Evolutionary conservation across 371 early-diverging fungal genomes (phyloP).

Genomic region (Lichtheimia hyalospora): DNA sequence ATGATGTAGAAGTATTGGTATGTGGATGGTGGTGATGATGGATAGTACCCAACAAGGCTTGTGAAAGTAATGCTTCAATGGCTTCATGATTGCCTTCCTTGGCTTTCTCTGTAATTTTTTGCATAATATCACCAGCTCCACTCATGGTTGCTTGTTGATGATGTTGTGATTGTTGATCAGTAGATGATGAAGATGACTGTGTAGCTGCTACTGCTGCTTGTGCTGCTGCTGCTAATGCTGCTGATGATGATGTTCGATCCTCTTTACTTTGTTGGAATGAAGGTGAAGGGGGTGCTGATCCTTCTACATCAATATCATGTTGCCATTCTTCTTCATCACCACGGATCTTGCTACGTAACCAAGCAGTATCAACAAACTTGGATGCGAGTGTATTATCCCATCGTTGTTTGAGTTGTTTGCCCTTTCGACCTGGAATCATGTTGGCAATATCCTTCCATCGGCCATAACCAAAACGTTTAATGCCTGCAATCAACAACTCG

Average conservation of each 20-base stretch:
- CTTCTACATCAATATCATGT: slow-evolving; percentile 21
- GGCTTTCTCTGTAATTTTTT: slow-evolving; percentile 47
- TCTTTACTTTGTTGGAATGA: slow-evolving; percentile 2
- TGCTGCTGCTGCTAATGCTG: background rate
- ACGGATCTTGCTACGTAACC: slow-evolving; percentile 26
- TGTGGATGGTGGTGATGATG: background rate
- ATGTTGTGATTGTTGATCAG: background rate
- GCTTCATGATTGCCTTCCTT: slow-evolving; percentile 42
- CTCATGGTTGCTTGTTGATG: slow-evolving; percentile 1
- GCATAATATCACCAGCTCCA: slow-evolving; percentile 27
- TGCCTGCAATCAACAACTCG: slow-evolving; percentile 31
- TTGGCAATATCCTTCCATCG: slow-evolving; percentile 41
- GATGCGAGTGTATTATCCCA: slow-evolving; percentile 38
- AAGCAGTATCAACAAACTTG: slow-evolving; percentile 33
- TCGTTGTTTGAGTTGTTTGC: slow-evolving; percentile 38
- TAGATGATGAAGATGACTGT: background rate
- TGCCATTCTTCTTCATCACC: slow-evolving; percentile 20
- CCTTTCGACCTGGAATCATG: slow-evolving; percentile 39
- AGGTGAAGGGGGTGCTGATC: slow-evolving; percentile 19
- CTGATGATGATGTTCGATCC: slow-evolving; percentile 2
- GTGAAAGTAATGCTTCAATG: slow-evolving; percentile 42
- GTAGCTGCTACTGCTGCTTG: background rate
- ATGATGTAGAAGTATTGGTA: background rate
- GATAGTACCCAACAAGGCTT: slow-evolving; percentile 27
- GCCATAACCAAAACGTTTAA: slow-evolving; percentile 35